A percentile compares a stretch with the other conserved stretches of the same genome.
phyloP scores from a whole-genome alignment of 2,329 filamentous ascomycete genomes.

The Verticillium klebahnii region DNA sequence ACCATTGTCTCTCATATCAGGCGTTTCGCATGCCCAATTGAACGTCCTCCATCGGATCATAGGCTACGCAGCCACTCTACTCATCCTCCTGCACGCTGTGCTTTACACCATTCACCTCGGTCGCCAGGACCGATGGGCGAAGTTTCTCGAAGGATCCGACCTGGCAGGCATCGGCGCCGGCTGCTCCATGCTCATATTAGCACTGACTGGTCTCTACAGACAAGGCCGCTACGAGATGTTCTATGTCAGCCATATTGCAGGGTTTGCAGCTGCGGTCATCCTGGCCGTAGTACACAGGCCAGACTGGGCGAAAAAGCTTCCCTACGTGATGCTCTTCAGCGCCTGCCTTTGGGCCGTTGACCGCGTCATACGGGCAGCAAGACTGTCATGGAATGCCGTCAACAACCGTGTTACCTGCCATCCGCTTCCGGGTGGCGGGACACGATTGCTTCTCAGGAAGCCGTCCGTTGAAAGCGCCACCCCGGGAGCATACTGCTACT shows the following conservation, averaged over 20 bases:
- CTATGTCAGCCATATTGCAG: slow-evolving; percentile 36
- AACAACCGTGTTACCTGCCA: slow-evolving; percentile 36
- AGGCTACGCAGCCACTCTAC: slow-evolving; percentile 35
- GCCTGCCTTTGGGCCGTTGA: slow-evolving; percentile 38
- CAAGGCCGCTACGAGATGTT: slow-evolving; percentile 42
- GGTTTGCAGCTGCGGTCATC: slow-evolving; percentile 35
- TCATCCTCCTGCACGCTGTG: slow-evolving; percentile 29
- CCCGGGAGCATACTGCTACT: slow-evolving; percentile 39
- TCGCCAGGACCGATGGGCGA: slow-evolving; percentile 8
- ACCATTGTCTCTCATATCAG: slow-evolving; percentile 35
- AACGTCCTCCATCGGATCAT: slow-evolving; percentile 15
- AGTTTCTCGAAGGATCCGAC: slow-evolving; percentile 22
- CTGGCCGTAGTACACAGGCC: slow-evolving; percentile 40
- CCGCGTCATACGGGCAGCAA: slow-evolving; percentile 30
- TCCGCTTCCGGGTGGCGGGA: slow-evolving; percentile 38
- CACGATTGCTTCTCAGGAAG: slow-evolving; percentile 39
- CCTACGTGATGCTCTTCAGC: slow-evolving; percentile 32
- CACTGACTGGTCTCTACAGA: slow-evolving; percentile 23
- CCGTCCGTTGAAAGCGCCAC: slow-evolving; percentile 23
- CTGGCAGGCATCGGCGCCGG: slow-evolving; percentile 31
- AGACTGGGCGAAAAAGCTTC: slow-evolving; percentile 26
- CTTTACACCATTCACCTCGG: slow-evolving; percentile 27
- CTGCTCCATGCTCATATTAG: slow-evolving; percentile 26
- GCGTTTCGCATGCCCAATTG: slow-evolving; percentile 13
- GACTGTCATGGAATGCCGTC: slow-evolving; percentile 24